Percentiles rank a stretch among this genome's conserved stretches.
These are phyloP conservation scores for Starmerella geochares DNA, from an alignment of 805 yeast species.

Conservation along the genomic window DNA sequence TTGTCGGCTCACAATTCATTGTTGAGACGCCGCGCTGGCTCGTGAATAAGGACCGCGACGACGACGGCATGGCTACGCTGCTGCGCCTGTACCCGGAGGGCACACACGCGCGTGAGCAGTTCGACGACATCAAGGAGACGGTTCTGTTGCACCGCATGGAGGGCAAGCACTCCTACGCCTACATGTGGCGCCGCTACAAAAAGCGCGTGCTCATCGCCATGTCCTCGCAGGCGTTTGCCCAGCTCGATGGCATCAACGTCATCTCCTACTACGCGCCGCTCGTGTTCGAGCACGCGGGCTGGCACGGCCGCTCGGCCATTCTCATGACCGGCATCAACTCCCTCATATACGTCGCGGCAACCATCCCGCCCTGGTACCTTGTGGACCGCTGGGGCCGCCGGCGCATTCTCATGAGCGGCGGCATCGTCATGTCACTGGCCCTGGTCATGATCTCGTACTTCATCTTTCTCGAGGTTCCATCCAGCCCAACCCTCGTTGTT, in stretches of 20 bases:
- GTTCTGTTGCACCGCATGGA: conserved; percentile 67
- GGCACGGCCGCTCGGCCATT: conserved; percentile 80
- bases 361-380: conserved; percentile 83
- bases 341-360: conserved; percentile 49
- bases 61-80: conserved; percentile 76
- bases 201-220: conserved; percentile 77
- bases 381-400: conserved; percentile 89
- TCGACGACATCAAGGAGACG: conserved; percentile 68
- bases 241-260: conserved; percentile 85
- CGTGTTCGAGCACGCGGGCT: conserved; percentile 91
- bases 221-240: conserved; percentile 86
- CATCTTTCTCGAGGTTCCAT: conserved; percentile 39
- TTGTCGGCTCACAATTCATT: conserved; percentile 63
- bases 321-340: conserved; percentile 81
- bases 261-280: conserved; percentile 88
- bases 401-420: conserved; percentile 71
- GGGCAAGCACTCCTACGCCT: conserved; percentile 64
- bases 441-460: conserved; percentile 55
- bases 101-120: conserved; percentile 61
- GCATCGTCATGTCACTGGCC: conserved; percentile 67
- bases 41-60: conserved; percentile 62
- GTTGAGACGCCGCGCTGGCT: conserved; percentile 91
- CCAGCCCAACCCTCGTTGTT: conserved; percentile 65
- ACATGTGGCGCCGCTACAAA: conserved; percentile 67
- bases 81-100: conserved; percentile 61